These are phyloP conservation scores for Phytophthora sp. DNA, from an alignment of 352 stramenopile genomes.

Conservation along the genomic window DNA sequence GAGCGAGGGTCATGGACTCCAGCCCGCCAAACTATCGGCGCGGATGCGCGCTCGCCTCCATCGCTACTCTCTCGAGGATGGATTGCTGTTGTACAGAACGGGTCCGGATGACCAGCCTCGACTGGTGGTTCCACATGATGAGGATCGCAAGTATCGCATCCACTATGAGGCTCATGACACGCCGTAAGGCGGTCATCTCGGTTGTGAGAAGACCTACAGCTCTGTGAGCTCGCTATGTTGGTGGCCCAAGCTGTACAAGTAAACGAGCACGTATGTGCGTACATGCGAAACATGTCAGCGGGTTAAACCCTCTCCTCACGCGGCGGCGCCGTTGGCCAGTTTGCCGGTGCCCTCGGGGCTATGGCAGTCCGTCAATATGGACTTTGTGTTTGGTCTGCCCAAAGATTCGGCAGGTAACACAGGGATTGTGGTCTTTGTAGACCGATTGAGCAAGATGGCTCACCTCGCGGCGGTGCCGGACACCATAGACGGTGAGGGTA, in stretches of 20 bases:
- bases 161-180: constrained; percentile 12
- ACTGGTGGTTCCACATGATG: constrained; percentile 10
- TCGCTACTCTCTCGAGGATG: constrained; percentile 1
- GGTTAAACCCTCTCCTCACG: constrained; percentile 3
- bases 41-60: no score
- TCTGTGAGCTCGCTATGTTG: background rate
- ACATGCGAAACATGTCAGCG: constrained; percentile 28
- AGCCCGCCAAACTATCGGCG: no score
- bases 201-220: constrained; percentile 19
- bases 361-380: constrained; percentile 25
- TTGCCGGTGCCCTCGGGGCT: constrained; percentile 17
- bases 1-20: no score
- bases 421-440: constrained; percentile 26
- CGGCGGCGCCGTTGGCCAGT: constrained; percentile 2
- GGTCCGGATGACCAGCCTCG: background rate
- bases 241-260: no score
- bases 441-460: constrained; percentile 28
- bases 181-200: constrained; percentile 2
- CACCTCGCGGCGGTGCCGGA: no score
- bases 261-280: constrained; percentile 29
- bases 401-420: constrained; percentile 6
- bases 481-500: no score
- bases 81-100: constrained; percentile 7
- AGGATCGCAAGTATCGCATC: constrained; percentile 22
- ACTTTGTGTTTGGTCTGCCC: constrained; percentile 25